Evolutionary conservation across 2,329 filamentous ascomycete genomes (phyloP).

Genomic region (Leptosphaerulina australis): DNA sequence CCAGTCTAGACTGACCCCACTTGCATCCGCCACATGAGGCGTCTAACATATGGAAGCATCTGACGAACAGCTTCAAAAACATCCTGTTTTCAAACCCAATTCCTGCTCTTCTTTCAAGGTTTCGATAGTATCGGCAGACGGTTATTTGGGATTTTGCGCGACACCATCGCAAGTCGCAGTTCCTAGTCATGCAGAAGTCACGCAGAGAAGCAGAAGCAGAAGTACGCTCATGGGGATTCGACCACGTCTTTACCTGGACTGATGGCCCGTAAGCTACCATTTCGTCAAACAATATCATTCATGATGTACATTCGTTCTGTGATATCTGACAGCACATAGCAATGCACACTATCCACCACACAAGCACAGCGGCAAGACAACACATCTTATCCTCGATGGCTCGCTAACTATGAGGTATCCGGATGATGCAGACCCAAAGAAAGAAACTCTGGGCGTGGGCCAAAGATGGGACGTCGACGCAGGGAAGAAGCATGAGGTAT

Average conservation of each 20-base stretch:
- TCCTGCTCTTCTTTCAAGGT: no score
- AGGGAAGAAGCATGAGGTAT: conserved; percentile 69
- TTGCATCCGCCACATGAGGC: conserved; percentile 7
- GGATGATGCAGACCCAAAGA: conserved; percentile 60
- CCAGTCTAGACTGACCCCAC: conserved; percentile 4
- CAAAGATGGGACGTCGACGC: conserved; percentile 71
- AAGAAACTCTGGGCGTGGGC: conserved; percentile 65
- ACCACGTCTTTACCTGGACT: conserved; percentile 73
- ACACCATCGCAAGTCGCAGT: background rate
- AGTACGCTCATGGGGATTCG: conserved; percentile 73
- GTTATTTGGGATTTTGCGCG: no score
- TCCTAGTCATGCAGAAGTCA: conserved; percentile 46
- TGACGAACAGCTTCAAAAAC: background rate
- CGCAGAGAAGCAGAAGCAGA: conserved; percentile 62
- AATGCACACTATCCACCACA: conserved; percentile 73
- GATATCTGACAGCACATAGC: conserved; percentile 18
- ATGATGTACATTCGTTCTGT: no score
- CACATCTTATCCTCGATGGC: conserved; percentile 70
- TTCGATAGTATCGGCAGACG: no score
- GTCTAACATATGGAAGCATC: background rate
- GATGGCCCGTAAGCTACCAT: conserved; percentile 66
- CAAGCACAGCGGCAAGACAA: conserved; percentile 67
- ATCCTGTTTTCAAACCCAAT: no score
- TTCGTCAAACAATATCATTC: no score
- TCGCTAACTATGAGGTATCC: conserved; percentile 71